phyloP scores from a whole-genome alignment of 192 early-diverging fungal genomes.

The Allomyces arbusculus region DNA sequence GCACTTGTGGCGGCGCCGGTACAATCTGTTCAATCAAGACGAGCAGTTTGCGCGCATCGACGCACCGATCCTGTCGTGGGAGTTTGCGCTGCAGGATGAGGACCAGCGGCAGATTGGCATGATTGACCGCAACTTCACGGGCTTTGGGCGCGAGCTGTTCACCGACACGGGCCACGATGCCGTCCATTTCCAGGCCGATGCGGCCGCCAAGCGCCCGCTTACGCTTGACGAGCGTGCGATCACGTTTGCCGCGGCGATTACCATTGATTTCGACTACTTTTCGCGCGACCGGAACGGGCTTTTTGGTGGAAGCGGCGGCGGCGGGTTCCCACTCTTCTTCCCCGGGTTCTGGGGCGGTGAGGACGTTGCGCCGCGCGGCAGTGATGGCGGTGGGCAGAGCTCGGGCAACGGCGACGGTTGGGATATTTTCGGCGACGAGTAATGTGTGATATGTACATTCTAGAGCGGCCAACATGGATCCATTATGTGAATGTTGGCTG shows the following conservation, averaged over 20 bases:
- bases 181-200: constrained; percentile 41
- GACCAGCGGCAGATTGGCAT: constrained; percentile 26
- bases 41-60: constrained; percentile 50
- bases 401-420: too few relatives aligned
- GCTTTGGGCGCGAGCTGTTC: constrained; percentile 65
- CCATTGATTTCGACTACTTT: constrained; percentile 80
- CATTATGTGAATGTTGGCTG: too few relatives aligned
- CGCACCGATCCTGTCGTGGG: constrained; percentile 51
- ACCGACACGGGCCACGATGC: constrained; percentile 72
- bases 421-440: too few relatives aligned
- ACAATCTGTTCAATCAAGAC: constrained; percentile 50
- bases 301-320: background rate
- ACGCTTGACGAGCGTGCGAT: constrained; percentile 63
- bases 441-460: too few relatives aligned
- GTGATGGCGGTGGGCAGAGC: too few relatives aligned
- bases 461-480: too few relatives aligned
- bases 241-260: constrained; percentile 57
- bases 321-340: background rate
- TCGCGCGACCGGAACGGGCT: constrained; percentile 23
- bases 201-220: constrained; percentile 10
- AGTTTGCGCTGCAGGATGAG: constrained; percentile 49
- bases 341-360: too few relatives aligned
- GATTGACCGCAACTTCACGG: constrained; percentile 60
- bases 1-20: constrained; percentile 59
- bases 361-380: too few relatives aligned